Evolutionary conservation across 169 alveolate genomes (phyloP).

Genomic region (Cyclospora cayetanensis): DNA sequence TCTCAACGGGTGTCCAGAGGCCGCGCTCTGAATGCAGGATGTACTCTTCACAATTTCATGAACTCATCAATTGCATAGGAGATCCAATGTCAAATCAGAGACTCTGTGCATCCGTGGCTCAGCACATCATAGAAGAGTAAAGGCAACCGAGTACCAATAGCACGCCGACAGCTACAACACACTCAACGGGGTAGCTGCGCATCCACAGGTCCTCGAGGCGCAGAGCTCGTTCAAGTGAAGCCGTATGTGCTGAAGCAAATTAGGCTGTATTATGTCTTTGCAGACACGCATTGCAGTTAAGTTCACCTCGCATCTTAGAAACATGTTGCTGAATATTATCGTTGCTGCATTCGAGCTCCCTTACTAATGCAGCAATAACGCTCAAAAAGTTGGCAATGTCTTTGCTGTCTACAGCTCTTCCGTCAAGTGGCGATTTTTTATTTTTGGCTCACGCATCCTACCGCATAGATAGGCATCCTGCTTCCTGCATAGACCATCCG

Average conservation of each 20-base stretch:
- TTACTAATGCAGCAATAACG: conserved; percentile 9
- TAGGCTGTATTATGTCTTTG: not conserved
- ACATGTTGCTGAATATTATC: not conserved
- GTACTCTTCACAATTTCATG: too few relatives aligned
- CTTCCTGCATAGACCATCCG: not conserved
- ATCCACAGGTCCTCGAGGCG: not conserved
- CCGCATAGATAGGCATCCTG: not conserved
- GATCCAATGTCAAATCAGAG: too few relatives aligned
- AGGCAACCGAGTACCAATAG: not conserved
- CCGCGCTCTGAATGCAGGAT: too few relatives aligned
- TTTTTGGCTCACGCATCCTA: not conserved
- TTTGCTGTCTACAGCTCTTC: not conserved
- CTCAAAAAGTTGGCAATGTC: conserved; percentile 13
- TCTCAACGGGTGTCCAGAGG: too few relatives aligned
- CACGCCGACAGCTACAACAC: not conserved
- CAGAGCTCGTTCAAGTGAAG: conserved; percentile 10
- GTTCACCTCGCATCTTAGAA: conserved; percentile 3
- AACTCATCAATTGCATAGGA: too few relatives aligned
- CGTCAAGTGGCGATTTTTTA: not conserved
- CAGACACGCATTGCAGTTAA: not conserved
- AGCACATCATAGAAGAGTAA: not conserved
- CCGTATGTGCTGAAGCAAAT: not conserved
- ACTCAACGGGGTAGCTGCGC: not conserved
- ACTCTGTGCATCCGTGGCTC: not conserved
- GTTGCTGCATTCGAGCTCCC: conserved; percentile 31